Conservation (phyloP, 768 basidiomycete genomes). For the Boletales sp. region DNA sequence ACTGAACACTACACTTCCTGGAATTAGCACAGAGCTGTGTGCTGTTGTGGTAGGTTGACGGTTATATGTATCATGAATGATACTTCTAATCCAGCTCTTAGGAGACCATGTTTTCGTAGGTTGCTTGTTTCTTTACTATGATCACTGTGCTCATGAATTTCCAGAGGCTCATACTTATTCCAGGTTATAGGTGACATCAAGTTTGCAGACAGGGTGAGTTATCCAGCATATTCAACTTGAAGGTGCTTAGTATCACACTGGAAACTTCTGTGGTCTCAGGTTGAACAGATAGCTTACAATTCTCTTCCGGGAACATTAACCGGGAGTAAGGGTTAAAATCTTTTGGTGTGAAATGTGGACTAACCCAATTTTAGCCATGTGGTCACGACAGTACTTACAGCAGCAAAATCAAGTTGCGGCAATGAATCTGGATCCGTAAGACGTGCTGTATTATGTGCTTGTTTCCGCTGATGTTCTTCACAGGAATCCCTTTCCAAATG, state of each 20-base stretch:
- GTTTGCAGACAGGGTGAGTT: conserved; percentile 44
- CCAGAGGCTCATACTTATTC: conserved; percentile 47
- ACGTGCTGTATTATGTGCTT: not conserved
- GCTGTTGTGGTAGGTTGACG: not conserved
- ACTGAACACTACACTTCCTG: not conserved
- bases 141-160: not conserved
- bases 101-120: conserved; percentile 2
- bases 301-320: not conserved
- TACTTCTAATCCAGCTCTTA: not conserved
- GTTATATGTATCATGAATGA: not conserved
- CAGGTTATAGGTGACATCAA: conserved; percentile 51
- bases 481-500: not conserved
- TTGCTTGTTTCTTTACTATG: not conserved
- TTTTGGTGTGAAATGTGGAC: not conserved
- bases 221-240: not conserved
- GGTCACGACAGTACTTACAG: conserved; percentile 56
- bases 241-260: not conserved
- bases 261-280: not conserved
- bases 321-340: not conserved
- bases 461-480: not conserved
- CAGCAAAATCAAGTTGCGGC: conserved; percentile 56
- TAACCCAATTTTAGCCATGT: conserved; percentile 41
- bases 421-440: conserved; percentile 52
- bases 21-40: conserved; percentile 2
- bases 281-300: conserved; percentile 1